phyloP scores from a whole-genome alignment of 163 green algal genomes.

The Scenedesmus sp. region DNA sequence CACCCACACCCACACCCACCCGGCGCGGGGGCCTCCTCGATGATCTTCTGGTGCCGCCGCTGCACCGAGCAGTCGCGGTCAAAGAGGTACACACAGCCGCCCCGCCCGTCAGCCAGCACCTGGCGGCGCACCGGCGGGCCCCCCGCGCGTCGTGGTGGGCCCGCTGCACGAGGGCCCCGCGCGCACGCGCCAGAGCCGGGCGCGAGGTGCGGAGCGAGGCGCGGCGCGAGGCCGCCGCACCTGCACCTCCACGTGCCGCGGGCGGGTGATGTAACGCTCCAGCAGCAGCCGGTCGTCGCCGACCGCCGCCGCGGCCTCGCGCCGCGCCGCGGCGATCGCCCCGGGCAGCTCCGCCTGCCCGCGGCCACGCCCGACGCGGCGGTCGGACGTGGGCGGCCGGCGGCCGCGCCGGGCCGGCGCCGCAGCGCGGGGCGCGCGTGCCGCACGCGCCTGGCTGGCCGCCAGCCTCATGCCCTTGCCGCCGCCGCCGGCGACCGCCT shows the following conservation, averaged over 20 bases:
- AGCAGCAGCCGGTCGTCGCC: conserved; percentile 85
- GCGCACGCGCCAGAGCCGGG: too few relatives aligned
- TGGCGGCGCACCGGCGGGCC: conserved; percentile 40
- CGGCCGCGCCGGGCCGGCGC: background rate
- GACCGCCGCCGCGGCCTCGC: conserved; percentile 80
- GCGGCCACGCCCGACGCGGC: background rate
- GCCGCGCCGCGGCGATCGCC: conserved; percentile 71
- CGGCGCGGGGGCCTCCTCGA: conserved; percentile 95
- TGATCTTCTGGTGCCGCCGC: conserved; percentile 95
- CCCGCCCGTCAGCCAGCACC: conserved; percentile 88
- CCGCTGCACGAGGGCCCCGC: too few relatives aligned
- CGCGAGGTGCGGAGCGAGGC: too few relatives aligned
- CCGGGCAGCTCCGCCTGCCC: conserved; percentile 46
- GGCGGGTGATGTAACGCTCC: conserved; percentile 75
- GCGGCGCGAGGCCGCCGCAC: conserved; percentile 42
- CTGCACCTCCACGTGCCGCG: conserved; percentile 89
- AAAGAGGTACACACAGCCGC: conserved; percentile 86
- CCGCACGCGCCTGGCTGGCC: conserved; percentile 23
- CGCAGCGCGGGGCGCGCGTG: too few relatives aligned
- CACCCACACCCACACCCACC: conserved; percentile 42
- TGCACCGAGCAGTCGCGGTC: conserved; percentile 96
- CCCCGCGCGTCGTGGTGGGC: too few relatives aligned
- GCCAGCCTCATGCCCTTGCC: conserved; percentile 96
- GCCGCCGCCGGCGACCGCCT: conserved; percentile 91
- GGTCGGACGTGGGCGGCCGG: background rate